These are phyloP conservation scores for Lycium ferocissimum DNA, from an alignment of 257 asterid genomes.

Conservation along the genomic window DNA sequence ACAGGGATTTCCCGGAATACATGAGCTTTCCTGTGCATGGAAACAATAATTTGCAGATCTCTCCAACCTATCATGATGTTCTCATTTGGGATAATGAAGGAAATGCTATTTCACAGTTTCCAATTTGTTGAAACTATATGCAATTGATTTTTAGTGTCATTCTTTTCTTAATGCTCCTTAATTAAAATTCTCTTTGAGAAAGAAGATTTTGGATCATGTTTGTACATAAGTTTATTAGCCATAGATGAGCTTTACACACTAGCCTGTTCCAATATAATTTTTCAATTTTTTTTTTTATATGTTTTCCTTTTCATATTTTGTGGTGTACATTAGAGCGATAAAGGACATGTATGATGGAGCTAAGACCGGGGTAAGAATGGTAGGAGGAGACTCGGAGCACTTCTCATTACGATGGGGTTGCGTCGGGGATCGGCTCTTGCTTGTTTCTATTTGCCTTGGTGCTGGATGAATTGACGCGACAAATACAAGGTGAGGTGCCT, in stretches of 20 bases:
- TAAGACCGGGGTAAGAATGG: no score
- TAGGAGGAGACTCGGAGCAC: no score
- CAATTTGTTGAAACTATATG: background rate
- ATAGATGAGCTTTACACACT: background rate
- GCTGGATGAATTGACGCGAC: no score
- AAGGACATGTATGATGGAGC: no score
- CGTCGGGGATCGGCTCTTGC: no score
- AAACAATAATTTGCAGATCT: conserved; percentile 15
- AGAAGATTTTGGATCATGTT: conserved; percentile 8
- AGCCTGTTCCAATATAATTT: background rate
- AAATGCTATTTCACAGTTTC: background rate
- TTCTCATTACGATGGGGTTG: no score
- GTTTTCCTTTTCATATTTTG: conserved; percentile 1
- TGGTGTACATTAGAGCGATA: no score
- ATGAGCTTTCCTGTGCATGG: background rate
- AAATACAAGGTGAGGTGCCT: no score
- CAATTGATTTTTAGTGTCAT: background rate
- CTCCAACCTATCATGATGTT: background rate
- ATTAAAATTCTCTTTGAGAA: background rate
- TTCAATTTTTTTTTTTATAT: background rate
- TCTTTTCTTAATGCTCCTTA: background rate
- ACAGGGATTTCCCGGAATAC: background rate
- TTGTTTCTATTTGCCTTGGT: no score
- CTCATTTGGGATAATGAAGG: background rate
- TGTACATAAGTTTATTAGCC: background rate